phyloP scores from a whole-genome alignment of 208 protist species.

The Crithidia brevicula region DNA sequence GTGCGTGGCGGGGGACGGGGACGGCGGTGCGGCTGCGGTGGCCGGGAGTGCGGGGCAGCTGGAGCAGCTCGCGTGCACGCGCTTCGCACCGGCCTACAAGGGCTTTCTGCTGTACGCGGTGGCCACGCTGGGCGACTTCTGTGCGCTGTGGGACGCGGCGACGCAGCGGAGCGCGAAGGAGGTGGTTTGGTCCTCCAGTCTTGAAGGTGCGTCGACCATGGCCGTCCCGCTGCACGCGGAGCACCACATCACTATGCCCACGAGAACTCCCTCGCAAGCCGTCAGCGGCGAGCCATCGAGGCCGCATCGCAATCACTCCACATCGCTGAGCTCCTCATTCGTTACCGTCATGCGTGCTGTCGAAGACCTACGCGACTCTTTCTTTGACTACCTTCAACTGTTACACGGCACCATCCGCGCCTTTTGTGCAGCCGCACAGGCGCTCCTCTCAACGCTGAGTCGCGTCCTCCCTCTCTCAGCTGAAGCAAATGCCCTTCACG shows the following conservation, averaged over 20 bases:
- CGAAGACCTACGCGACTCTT: slow-evolving; percentile 1
- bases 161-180: slow-evolving; percentile 4
- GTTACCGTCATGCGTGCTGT: neutral
- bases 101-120: slow-evolving; percentile 16
- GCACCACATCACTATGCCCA: no score
- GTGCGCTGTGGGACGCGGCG: slow-evolving; percentile 9
- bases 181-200: slow-evolving; percentile 10
- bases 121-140: slow-evolving; percentile 13
- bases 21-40: neutral
- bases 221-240: slow-evolving; percentile 1
- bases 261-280: neutral
- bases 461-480: neutral
- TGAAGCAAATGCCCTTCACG: no score
- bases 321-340: neutral
- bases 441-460: neutral
- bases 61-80: slow-evolving; percentile 9
- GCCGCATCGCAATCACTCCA: neutral
- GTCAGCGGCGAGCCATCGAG: neutral
- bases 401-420: neutral
- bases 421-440: neutral
- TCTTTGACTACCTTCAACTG: slow-evolving; percentile 1
- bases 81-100: slow-evolving; percentile 10
- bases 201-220: neutral
- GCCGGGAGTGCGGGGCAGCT: slow-evolving; percentile 8
- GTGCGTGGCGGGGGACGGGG: no score